phyloP scores from a whole-genome alignment of 129 eudicot species.

The Calendula officinalis region DNA sequence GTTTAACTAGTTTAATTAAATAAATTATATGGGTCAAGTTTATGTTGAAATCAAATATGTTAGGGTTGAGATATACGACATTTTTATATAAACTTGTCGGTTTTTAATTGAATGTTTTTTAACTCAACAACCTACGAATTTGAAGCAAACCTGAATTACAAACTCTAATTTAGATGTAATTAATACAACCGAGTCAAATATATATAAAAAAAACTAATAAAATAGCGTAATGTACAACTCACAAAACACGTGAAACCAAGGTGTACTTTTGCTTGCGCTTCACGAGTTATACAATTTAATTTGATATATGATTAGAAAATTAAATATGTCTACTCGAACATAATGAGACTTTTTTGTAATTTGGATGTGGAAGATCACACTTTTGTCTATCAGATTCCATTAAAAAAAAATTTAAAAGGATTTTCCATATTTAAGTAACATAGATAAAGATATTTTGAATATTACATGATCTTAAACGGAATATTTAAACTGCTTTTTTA shows the following conservation, averaged over 20 bases:
- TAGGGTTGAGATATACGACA: too few relatives aligned
- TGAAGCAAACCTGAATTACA: too few relatives aligned
- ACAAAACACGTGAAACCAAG: constrained; percentile 23
- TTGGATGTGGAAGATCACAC: constrained; percentile 8
- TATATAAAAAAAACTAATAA: constrained; percentile 4
- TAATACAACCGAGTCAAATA: constrained; percentile 10
- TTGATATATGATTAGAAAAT: background rate
- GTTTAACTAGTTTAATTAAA: too few relatives aligned
- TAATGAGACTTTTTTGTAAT: background rate
- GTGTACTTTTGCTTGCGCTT: constrained; percentile 25
- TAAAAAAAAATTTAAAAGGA: background rate
- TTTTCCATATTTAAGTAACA: background rate
- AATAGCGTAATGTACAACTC: constrained; percentile 27
- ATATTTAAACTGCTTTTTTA: constrained; percentile 8
- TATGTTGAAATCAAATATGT: too few relatives aligned
- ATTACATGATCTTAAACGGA: constrained; percentile 19
- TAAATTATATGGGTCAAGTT: too few relatives aligned
- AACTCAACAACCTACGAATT: too few relatives aligned
- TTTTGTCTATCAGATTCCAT: constrained; percentile 18
- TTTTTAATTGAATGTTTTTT: too few relatives aligned
- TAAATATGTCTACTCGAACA: background rate
- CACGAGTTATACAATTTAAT: constrained; percentile 18
- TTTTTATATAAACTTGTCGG: too few relatives aligned
- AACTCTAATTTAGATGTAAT: too few relatives aligned
- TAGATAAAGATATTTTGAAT: too few relatives aligned